Percentiles rank a stretch among this genome's conserved stretches.
Evolutionary conservation across 495 filamentous ascomycete species (phyloP).

Genomic region (Penicillium canescens): DNA sequence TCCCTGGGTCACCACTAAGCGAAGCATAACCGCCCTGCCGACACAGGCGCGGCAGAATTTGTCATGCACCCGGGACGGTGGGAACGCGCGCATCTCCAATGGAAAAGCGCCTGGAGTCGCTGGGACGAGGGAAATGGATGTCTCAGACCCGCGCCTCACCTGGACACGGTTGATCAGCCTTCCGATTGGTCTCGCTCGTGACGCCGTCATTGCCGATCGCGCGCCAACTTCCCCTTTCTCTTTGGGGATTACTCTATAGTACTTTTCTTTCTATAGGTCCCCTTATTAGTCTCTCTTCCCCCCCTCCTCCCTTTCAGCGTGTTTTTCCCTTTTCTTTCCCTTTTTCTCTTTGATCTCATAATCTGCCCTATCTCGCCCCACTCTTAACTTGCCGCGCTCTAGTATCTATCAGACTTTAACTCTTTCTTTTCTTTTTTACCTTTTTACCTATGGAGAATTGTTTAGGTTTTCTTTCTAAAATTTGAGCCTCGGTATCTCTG

Average conservation of each 20-base stretch:
- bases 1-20: constrained; percentile 14
- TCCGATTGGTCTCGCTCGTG: constrained; percentile 31
- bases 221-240: constrained; percentile 38
- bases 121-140: constrained; percentile 10
- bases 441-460: background rate
- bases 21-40: constrained; percentile 33
- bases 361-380: constrained; percentile 10
- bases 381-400: constrained; percentile 8
- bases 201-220: constrained; percentile 45
- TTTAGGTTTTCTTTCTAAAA: too few species aligned
- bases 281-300: constrained; percentile 9
- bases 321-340: constrained; percentile 1
- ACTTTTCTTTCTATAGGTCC: background rate
- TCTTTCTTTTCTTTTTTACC: background rate
- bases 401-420: background rate
- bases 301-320: constrained; percentile 5
- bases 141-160: constrained; percentile 30
- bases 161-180: constrained; percentile 18
- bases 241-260: constrained; percentile 1
- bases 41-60: constrained; percentile 22
- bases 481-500: background rate
- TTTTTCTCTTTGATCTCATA: constrained; percentile 2
- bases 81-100: constrained; percentile 26
- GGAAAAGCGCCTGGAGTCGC: background rate
- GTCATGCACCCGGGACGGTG: background rate